Conservation (phyloP, 805 yeast genomes). For the Millerozyma acaciae region DNA sequence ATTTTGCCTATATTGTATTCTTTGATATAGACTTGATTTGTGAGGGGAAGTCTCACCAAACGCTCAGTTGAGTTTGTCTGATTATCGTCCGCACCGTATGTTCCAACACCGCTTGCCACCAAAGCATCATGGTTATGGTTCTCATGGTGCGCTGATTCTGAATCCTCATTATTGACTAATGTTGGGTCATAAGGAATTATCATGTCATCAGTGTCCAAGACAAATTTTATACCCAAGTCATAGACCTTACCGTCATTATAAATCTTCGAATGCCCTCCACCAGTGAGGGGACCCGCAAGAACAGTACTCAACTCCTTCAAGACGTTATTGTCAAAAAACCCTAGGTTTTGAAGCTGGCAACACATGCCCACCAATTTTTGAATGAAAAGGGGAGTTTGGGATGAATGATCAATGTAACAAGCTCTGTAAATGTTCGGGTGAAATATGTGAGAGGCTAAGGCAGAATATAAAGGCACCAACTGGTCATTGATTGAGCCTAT, state of each 20-base stretch:
- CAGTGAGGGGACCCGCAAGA: conserved; percentile 85
- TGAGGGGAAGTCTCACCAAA: conserved; percentile 21
- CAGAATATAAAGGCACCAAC: conserved; percentile 86
- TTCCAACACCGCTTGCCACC: conserved; percentile 18
- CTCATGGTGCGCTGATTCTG: conserved; percentile 3
- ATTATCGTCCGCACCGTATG: conserved; percentile 11
- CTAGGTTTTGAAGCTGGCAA: conserved; percentile 68
- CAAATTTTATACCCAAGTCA: conserved; percentile 69
- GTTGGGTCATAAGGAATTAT: conserved; percentile 28
- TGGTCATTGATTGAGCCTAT: conserved; percentile 93
- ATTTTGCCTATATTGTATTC: conserved; percentile 61
- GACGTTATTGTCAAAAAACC: conserved; percentile 81
- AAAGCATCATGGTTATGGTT: background rate
- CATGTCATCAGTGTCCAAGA: conserved; percentile 68
- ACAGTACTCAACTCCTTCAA: conserved; percentile 73
- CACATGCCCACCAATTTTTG: conserved; percentile 70
- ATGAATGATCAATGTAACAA: conserved; percentile 79
- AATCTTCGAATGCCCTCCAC: conserved; percentile 90
- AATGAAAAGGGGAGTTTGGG: conserved; percentile 76
- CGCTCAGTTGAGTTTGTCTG: conserved; percentile 5
- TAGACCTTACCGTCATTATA: conserved; percentile 85
- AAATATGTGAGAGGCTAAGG: conserved; percentile 72
- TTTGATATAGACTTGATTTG: conserved; percentile 34
- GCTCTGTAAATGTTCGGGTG: conserved; percentile 92
- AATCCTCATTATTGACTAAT: conserved; percentile 3